Evolutionary conservation across 495 filamentous ascomycete species (phyloP), one percentile per base, ranked within the genome.

Genomic region (Neurospora sp.): DNA sequence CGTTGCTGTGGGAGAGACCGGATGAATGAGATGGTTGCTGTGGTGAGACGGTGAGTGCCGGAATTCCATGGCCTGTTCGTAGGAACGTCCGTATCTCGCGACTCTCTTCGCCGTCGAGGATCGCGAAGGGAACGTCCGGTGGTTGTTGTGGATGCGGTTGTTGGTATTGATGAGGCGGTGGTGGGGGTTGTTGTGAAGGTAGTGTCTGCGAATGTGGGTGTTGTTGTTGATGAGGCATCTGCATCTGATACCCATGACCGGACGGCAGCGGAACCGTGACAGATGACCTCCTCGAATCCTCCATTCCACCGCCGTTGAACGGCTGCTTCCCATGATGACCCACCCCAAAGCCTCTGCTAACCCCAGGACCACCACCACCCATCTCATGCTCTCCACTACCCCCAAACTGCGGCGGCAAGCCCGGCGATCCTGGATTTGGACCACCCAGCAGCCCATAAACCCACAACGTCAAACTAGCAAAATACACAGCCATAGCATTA

Each of bases 401-500:
- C 12, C 53, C 27, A 17, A 65, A 65, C 27, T 35, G 53, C 27
- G 53, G 31, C 70, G 35, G 31, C 16, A 39, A 27, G 17, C 14
- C 14, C 7, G 71, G 68, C 31, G 68, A 37, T 16, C 16, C 45
- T 8, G 22, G 20, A 7, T 40, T 20, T 1, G 35, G 70, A 69
- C 37, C 71, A 72, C 37, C 31, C 12, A 78, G 37, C 9, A 76
- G 35, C 3, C 84, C 84, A 71, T 88, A 90, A 0, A 82, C 84
- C 88, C 88, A 90, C 40, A 90, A 83, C 4, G 84, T 84, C 16
- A 90, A 75, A 53, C 83, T 83, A 14, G 88, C 87, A 75, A 88
- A 86, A 75, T 88, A 89, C 0, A 89, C 81, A 1, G 85, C 84
- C 27, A 89, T 85, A 8, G 87, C 87, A 42, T 83, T 76, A 75